Base-by-base conservation (phyloP, 176 grass and related monocot genomes). In the Cymbopogon citratus region DNA sequence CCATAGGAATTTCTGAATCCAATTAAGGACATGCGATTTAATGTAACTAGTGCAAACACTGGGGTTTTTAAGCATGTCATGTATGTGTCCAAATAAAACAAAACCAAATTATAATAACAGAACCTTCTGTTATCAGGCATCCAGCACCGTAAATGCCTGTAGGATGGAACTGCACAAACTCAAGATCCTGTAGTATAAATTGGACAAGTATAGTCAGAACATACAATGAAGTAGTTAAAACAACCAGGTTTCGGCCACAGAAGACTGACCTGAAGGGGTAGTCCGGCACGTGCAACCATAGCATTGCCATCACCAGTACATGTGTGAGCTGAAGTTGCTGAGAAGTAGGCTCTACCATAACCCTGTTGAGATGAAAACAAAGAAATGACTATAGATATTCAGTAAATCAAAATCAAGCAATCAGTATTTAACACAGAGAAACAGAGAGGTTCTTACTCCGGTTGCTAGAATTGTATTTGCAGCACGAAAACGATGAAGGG, bases 271-370 rank as follows among this genome's bases (percentile, higher is more conserved):
- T 99, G 86, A n/a, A 99, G 96, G 33, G 92, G 84, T 82, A 99
- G 84, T 33, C 96, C 92, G 88, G 96, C 96, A 88, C 96, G 96
- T 80, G 96, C 91, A 33, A 89, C 96, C 92, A 99, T 99, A 75
- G 87, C 96, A 72, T 99, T 99, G 68, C 96, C 96, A 91, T 99
- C 96, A 78, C 96, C 96, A 82, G 96, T 99, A 85, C 96, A 99
- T 28, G 96, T 99, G 74, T 99, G 96, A 57, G 92, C 96, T 83
- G 96, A 99, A 16, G 96, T 99, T 61, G 92, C 96, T 34, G 92
- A 99, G 76, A 99, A 99, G 74, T 93, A 99, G 64, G 92, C 40
- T 79, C 96, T 93, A 33, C 94, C 95, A 73, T 98, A 98, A 67
- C 85, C 83, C 92, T 94, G 48, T 52, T 52, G 5, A 7, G 15